Conservation (phyloP, 257 asterid species). For the Solanum medicagineum region DNA sequence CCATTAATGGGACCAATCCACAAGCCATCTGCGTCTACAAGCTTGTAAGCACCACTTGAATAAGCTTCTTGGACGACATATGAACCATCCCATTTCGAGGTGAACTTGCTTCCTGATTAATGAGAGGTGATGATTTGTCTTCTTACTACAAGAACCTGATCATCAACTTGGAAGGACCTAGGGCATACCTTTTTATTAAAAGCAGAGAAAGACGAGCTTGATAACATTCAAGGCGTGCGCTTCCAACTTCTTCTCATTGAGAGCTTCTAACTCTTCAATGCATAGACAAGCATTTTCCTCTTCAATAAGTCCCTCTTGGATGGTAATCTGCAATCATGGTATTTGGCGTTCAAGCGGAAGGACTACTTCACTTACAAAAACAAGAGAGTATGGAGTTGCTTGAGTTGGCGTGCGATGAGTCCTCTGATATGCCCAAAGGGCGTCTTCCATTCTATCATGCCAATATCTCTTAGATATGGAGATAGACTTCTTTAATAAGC, state of each 20-base stretch:
- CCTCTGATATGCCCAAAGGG: neutral
- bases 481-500: neutral
- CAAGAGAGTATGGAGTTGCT: neutral
- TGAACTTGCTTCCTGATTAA: neutral
- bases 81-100: neutral
- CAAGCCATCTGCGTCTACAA: neutral
- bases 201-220: neutral
- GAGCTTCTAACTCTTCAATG: neutral
- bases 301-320: neutral
- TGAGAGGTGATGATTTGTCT: neutral
- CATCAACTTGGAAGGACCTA: neutral
- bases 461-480: neutral
- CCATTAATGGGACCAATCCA: neutral
- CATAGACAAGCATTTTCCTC: neutral
- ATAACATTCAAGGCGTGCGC: neutral
- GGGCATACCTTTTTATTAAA: neutral
- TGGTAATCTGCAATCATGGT: neutral
- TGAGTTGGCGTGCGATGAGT: neutral
- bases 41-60: neutral
- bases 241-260: neutral
- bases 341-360: neutral
- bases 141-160: neutral
- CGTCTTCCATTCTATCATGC: neutral
- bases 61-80: neutral
- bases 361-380: neutral